Evolutionary conservation across 2,329 filamentous ascomycete genomes (phyloP).

Genomic region (Penicillium expansum): DNA sequence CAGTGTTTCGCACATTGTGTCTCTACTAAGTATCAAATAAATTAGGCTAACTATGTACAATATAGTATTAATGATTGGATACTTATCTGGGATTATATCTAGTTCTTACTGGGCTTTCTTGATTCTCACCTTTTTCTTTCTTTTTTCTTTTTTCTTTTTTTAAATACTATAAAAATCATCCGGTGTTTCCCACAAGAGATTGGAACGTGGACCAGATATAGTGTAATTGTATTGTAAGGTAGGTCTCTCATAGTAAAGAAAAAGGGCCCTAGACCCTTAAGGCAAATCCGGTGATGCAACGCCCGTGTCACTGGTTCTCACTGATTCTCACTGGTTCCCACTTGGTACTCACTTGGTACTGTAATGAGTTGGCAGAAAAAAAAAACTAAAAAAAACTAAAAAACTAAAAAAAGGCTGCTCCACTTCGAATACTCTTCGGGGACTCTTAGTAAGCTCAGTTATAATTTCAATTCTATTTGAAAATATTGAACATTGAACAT

Average conservation of each 20-base stretch:
- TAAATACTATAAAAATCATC: not conserved
- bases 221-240: not conserved
- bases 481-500: not conserved
- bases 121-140: not conserved
- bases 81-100: not conserved
- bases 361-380: not conserved
- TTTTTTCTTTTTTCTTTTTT: not conserved
- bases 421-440: not conserved
- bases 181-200: not conserved
- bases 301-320: conserved; percentile 19
- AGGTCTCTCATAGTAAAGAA: not conserved
- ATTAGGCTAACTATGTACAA: too few species aligned
- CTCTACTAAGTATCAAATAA: not conserved
- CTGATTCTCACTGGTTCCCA: not conserved
- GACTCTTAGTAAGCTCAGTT: not conserved
- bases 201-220: not conserved
- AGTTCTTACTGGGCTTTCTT: not conserved
- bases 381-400: not conserved
- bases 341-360: not conserved
- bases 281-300: conserved; percentile 22
- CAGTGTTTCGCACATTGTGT: not conserved
- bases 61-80: not conserved
- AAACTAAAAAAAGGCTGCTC: not conserved
- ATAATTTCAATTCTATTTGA: not conserved
- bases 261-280: conserved; percentile 7